These are phyloP conservation scores for Microcos paniculata DNA, from an alignment of 345 rosid genomes.

Conservation along the genomic window DNA sequence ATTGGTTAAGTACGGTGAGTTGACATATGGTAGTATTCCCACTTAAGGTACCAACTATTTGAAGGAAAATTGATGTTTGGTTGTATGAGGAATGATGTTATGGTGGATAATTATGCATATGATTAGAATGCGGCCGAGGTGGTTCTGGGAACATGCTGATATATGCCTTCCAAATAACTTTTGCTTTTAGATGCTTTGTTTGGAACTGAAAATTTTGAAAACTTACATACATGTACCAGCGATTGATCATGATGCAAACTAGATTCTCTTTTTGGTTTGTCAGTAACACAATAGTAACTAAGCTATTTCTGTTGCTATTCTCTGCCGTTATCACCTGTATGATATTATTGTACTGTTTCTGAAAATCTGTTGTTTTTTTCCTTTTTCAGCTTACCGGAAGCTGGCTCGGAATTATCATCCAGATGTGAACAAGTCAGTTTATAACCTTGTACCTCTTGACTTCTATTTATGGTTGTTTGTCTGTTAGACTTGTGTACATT, in stretches of 20 bases:
- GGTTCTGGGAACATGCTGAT: too few species aligned
- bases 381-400: constrained; percentile 92
- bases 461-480: not conserved
- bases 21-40: not conserved
- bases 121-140: too few species aligned
- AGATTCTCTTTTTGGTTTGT: not conserved
- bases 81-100: too few species aligned
- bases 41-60: not conserved
- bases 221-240: not conserved
- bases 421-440: constrained; percentile 92
- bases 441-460: not conserved
- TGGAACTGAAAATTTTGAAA: not conserved
- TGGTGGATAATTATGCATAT: too few species aligned
- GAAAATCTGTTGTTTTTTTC: constrained; percentile 9
- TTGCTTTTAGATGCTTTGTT: too few species aligned
- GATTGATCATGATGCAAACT: constrained; percentile 1
- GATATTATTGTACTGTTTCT: not conserved
- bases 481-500: not conserved
- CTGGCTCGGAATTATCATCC: constrained; percentile 97
- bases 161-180: too few species aligned
- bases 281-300: not conserved
- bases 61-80: not conserved
- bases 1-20: not conserved
- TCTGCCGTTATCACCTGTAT: not conserved
- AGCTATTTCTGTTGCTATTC: not conserved